A percentile compares a stretch with the other conserved stretches of the same genome.
Conservation (phyloP, 1,284 basidiomycete genomes). For the Ceratobasidium theobromae region DNA sequence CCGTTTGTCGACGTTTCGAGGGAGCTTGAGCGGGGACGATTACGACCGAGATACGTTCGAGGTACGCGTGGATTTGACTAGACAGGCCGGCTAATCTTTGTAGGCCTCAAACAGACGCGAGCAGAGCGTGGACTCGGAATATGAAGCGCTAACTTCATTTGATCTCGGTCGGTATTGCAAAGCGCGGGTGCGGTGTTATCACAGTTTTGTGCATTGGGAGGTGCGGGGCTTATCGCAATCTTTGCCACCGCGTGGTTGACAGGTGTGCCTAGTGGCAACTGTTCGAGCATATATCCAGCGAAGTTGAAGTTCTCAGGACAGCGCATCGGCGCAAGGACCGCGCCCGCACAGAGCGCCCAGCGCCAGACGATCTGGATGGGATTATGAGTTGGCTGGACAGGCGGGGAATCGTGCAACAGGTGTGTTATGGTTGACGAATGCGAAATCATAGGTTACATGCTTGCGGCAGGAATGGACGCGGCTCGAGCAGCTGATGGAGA, state of each 20-base stretch:
- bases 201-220: constrained; percentile 83
- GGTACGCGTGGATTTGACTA: too few relatives aligned
- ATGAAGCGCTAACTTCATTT: constrained; percentile 41
- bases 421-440: constrained; percentile 35
- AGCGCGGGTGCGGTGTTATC: constrained; percentile 64
- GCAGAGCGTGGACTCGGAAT: constrained; percentile 37
- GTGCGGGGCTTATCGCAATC: constrained; percentile 49
- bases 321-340: constrained; percentile 29
- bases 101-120: neutral
- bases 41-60: constrained; percentile 44
- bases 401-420: constrained; percentile 61
- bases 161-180: constrained; percentile 77
- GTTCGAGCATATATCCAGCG: constrained; percentile 33
- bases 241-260: constrained; percentile 34
- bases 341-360: constrained; percentile 12
- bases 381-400: constrained; percentile 81
- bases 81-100: too few relatives aligned
- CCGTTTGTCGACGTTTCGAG: constrained; percentile 44
- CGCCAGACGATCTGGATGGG: constrained; percentile 60
- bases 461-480: constrained; percentile 23
- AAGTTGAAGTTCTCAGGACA: constrained; percentile 35
- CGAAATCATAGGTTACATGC: neutral
- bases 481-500: constrained; percentile 26
- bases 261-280: constrained; percentile 33
- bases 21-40: constrained; percentile 39